phyloP scores from a whole-genome alignment of 495 filamentous ascomycete genomes.

The Lasiosphaeris hirsuta region DNA sequence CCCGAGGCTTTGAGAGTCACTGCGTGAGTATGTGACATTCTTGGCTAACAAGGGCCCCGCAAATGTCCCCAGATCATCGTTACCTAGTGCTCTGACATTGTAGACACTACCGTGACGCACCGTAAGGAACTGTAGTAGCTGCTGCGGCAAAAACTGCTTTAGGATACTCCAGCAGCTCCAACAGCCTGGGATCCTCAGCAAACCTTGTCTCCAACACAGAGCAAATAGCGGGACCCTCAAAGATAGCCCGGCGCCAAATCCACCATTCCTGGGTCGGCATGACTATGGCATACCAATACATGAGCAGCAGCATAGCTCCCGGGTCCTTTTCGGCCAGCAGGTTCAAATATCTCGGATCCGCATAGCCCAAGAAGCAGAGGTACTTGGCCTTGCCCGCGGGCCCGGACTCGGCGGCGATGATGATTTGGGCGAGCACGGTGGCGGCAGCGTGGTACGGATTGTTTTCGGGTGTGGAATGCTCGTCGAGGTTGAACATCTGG shows the following conservation, averaged over 20 bases:
- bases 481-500: not conserved
- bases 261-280: not conserved
- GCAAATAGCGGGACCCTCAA: slow-evolving; percentile 1
- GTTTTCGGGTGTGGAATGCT: not conserved
- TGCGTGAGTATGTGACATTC: too few relatives aligned
- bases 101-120: too few relatives aligned
- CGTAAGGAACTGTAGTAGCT: too few relatives aligned
- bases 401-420: not conserved
- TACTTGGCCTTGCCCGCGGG: not conserved
- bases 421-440: not conserved
- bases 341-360: not conserved
- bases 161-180: not conserved
- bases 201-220: not conserved
- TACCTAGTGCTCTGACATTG: too few relatives aligned
- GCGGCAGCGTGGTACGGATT: slow-evolving; percentile 1
- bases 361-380: not conserved
- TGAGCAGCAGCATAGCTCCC: not conserved
- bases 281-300: slow-evolving; percentile 5
- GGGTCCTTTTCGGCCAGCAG: not conserved
- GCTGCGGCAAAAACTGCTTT: not conserved
- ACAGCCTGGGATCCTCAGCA: not conserved
- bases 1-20: too few relatives aligned
- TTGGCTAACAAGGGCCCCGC: too few relatives aligned
- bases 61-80: too few relatives aligned
- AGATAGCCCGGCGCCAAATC: not conserved